Conservation (phyloP, 164 flowering plant genomes). For the Dillenia suffruticosa region DNA sequence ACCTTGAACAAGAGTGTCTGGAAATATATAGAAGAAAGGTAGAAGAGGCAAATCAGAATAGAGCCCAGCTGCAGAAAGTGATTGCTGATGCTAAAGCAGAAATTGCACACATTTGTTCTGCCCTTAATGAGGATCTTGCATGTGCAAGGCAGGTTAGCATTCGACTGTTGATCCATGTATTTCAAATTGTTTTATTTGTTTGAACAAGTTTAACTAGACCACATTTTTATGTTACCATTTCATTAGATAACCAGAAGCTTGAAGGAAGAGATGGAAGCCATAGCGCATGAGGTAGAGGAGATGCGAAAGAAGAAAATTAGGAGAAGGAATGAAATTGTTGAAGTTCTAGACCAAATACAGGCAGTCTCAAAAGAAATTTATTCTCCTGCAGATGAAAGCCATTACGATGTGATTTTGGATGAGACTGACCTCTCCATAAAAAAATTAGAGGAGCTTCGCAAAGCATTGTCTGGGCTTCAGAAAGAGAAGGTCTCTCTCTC, state of each 20-base stretch:
- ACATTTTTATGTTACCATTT: slow-evolving; percentile 6
- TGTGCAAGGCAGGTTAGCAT: slow-evolving; percentile 41
- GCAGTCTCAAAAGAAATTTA: slow-evolving; percentile 28
- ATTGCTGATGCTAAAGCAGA: slow-evolving; percentile 68
- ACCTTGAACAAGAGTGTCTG: slow-evolving; percentile 73
- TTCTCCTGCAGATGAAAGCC: neutral
- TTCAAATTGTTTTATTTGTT: neutral
- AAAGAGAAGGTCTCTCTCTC: slow-evolving; percentile 33
- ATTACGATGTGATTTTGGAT: slow-evolving; percentile 8
- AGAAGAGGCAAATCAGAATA: slow-evolving; percentile 47
- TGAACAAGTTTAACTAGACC: neutral
- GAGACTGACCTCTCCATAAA: slow-evolving; percentile 36
- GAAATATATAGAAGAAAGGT: slow-evolving; percentile 68
- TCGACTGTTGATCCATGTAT: neutral
- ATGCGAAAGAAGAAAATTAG: slow-evolving; percentile 37
- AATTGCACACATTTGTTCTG: slow-evolving; percentile 54
- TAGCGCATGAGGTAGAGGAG: slow-evolving; percentile 34
- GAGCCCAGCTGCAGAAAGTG: slow-evolving; percentile 53
- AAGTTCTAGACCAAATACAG: slow-evolving; percentile 32
- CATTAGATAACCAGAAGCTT: slow-evolving; percentile 25
- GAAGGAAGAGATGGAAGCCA: slow-evolving; percentile 30
- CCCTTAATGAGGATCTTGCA: slow-evolving; percentile 54
- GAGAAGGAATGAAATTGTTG: slow-evolving; percentile 33
- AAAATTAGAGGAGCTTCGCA: slow-evolving; percentile 31
- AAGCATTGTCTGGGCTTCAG: slow-evolving; percentile 25